Evolutionary conservation across 2,329 filamentous ascomycete genomes (phyloP), one percentile per base, ranked within the genome.

Genomic region (Sporothrix brunneoviolacea): DNA sequence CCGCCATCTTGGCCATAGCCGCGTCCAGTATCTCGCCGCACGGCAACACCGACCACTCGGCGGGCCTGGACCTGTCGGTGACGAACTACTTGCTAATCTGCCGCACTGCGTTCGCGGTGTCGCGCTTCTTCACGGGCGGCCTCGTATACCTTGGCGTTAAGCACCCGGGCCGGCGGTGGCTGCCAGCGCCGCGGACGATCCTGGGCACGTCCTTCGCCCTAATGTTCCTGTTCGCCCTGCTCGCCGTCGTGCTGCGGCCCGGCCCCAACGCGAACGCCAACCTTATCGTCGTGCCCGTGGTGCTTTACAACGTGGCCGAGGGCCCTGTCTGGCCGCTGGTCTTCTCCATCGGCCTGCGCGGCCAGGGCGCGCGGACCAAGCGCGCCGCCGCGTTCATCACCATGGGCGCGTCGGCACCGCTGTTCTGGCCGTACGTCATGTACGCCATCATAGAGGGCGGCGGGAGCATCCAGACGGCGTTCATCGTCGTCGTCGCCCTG

Each of bases 241-340:
- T 79, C 4, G 67, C 72, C 4, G 71, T 76, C 28, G 65, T 73
- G 2, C 55, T 81, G 65, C 63, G 3, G 69, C 69, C n/a, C n/a
- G n/a, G n/a, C n/a, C n/a, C n/a, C n/a, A n/a, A n/a, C n/a, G n/a
- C n/a, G n/a, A n/a, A n/a, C n/a, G n/a, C n/a, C 0, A 73, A 80
- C 55, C 57, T 76, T 0, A 63, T 82, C 21, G 67, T 72, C 21
- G 71, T 80, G n/a, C 83, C 88, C 56, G 69, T 86, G 3, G 72
- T 83, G 33, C 59, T 91, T 24, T 85, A 86, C 56, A 83, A 88
- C 57, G 88, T 94, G 65, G 88, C 87, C 61, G 88, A 91, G 64
- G 86, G 84, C 0, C 88, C 89, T 46, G 80, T 88, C 58, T 95
- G 88, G 73, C 89, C 90, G 0, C 82, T 91, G 2, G 83, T 93